Evolutionary conservation across 129 eudicot genomes (phyloP).

Genomic region (Lonicera japonica): DNA sequence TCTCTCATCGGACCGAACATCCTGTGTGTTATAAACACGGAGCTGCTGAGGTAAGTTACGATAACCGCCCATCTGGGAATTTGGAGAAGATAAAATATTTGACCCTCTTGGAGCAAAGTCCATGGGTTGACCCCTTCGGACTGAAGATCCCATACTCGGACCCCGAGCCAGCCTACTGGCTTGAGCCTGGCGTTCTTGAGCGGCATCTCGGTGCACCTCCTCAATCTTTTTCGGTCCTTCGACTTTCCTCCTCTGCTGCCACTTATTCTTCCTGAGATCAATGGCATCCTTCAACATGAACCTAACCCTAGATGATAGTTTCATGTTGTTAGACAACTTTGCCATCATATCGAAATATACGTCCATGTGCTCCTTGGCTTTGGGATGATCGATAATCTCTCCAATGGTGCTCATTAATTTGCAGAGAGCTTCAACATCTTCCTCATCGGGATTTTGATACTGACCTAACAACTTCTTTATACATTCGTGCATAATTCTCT

Average conservation of each 20-base stretch:
- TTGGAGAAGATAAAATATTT: slow-evolving; percentile 42
- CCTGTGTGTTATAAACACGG: slow-evolving; percentile 69
- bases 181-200: slow-evolving; percentile 72
- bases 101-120: slow-evolving; percentile 69
- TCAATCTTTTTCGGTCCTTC: slow-evolving; percentile 98
- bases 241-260: slow-evolving; percentile 94
- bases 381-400: slow-evolving; percentile 69
- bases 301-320: slow-evolving; percentile 77
- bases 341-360: slow-evolving; percentile 57
- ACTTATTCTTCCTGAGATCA: slow-evolving; percentile 79
- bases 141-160: slow-evolving; percentile 49
- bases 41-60: slow-evolving; percentile 58
- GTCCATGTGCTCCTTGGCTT: slow-evolving; percentile 78
- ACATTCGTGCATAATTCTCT: slow-evolving; percentile 89
- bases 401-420: slow-evolving; percentile 70
- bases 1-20: slow-evolving; percentile 58
- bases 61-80: slow-evolving; percentile 45
- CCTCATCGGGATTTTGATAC: slow-evolving; percentile 53
- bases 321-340: slow-evolving; percentile 66
- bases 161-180: slow-evolving; percentile 60
- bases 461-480: slow-evolving; percentile 59
- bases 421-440: slow-evolving; percentile 51
- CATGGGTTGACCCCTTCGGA: slow-evolving; percentile 59
- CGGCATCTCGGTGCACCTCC: slow-evolving; percentile 66
- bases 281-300: slow-evolving; percentile 82